Evolutionary conservation across 1,284 basidiomycete genomes (phyloP).

Genomic region (Moesziomyces antarcticus): DNA sequence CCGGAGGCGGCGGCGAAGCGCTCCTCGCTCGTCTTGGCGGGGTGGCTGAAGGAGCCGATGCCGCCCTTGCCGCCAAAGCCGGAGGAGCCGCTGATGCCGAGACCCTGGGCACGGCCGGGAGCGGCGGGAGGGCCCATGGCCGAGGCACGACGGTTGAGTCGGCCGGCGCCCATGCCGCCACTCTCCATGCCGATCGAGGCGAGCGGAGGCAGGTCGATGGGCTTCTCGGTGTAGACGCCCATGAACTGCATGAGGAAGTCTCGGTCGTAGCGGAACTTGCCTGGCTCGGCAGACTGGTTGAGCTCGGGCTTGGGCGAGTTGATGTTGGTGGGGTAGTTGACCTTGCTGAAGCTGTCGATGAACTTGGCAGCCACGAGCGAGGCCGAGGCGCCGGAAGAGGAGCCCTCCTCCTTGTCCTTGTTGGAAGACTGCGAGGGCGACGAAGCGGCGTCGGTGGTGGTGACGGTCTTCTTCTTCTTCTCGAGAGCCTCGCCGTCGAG

Average conservation of each 20-base stretch:
- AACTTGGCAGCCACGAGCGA: slow-evolving; percentile 57
- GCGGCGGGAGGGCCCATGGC: slow-evolving; percentile 60
- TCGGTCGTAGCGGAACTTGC: slow-evolving; percentile 97
- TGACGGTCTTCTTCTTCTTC: slow-evolving; percentile 52
- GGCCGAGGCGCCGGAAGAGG: slow-evolving; percentile 48
- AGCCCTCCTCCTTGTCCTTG: slow-evolving; percentile 32
- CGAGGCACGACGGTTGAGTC: slow-evolving; percentile 54
- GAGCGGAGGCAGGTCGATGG: slow-evolving; percentile 85
- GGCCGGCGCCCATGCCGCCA: slow-evolving; percentile 52
- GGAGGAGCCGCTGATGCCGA: slow-evolving; percentile 58
- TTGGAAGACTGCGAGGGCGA: slow-evolving; percentile 23
- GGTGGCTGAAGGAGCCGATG: slow-evolving; percentile 59
- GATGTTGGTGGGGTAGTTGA: slow-evolving; percentile 86
- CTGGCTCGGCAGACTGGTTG: slow-evolving; percentile 81
- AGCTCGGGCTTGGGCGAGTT: slow-evolving; percentile 85
- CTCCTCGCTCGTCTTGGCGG: slow-evolving; percentile 66
- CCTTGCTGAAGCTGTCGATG: slow-evolving; percentile 82
- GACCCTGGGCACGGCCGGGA: slow-evolving; percentile 53
- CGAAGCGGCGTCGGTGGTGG: slow-evolving; percentile 25
- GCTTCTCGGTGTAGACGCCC: slow-evolving; percentile 92
- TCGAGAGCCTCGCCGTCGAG: slow-evolving; percentile 60
- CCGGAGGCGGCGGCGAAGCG: slow-evolving; percentile 63
- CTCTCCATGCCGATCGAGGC: slow-evolving; percentile 82
- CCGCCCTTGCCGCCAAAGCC: slow-evolving; percentile 58
- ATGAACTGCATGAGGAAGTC: slow-evolving; percentile 98